These are phyloP conservation scores for Catenaria anguillulae DNA, from an alignment of 371 early-diverging fungal genomes.

Conservation along the genomic window DNA sequence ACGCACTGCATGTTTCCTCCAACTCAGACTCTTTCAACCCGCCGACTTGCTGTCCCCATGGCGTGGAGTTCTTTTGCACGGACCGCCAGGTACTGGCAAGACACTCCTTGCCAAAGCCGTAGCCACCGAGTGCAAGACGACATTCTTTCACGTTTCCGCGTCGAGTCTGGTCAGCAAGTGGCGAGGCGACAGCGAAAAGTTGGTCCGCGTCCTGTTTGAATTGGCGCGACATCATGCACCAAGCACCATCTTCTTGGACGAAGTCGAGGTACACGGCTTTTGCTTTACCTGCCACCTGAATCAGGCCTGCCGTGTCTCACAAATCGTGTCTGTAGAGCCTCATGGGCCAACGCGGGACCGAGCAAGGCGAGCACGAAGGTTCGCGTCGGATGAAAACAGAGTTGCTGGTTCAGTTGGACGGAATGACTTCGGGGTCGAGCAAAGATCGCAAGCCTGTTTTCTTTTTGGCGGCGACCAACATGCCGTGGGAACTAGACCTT, in stretches of 20 bases:
- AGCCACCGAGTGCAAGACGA: conserved; percentile 73
- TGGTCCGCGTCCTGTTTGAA: conserved; percentile 34
- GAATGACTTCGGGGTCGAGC: not conserved
- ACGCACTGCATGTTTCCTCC: no score
- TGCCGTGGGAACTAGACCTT: conserved; percentile 39
- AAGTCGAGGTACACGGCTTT: conserved; percentile 19
- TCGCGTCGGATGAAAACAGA: conserved; percentile 40
- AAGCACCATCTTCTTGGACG: conserved; percentile 37
- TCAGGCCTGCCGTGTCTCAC: not conserved
- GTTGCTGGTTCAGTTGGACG: conserved; percentile 28
- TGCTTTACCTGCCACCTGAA: conserved; percentile 7
- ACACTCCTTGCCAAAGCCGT: conserved; percentile 98
- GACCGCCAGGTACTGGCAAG: conserved; percentile 99
- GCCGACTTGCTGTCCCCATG: conserved; percentile 21
- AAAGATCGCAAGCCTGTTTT: conserved; percentile 21
- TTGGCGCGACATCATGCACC: conserved; percentile 35
- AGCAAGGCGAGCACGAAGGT: conserved; percentile 31
- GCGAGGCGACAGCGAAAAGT: conserved; percentile 44
- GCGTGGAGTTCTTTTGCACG: conserved; percentile 94
- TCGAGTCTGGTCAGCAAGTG: conserved; percentile 50
- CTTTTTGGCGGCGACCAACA: conserved; percentile 33
- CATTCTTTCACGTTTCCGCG: conserved; percentile 52
- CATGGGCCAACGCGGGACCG: conserved; percentile 27
- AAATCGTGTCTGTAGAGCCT: conserved; percentile 6
- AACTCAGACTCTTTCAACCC: not conserved